phyloP scores from a whole-genome alignment of 805 yeast species.

The Nakazawaea pomicola region DNA sequence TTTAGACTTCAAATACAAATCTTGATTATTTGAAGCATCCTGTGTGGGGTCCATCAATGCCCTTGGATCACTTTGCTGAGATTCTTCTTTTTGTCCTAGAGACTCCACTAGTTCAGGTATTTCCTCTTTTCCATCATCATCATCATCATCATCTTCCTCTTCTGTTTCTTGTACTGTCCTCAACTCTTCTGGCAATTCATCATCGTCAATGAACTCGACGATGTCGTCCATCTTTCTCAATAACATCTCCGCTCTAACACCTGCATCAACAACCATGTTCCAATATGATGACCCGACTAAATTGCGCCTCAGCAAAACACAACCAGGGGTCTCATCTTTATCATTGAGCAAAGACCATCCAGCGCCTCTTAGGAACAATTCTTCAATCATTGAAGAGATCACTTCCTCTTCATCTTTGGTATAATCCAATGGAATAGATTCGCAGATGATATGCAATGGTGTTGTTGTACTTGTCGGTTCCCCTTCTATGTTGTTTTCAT shows the following conservation, averaged over 20 bases:
- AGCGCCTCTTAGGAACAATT: slow-evolving; percentile 78
- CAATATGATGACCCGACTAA: slow-evolving; percentile 34
- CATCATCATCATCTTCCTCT: too few species aligned
- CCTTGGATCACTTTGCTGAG: too few species aligned
- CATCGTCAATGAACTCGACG: slow-evolving; percentile 54
- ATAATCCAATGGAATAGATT: slow-evolving; percentile 39
- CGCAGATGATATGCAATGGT: slow-evolving; percentile 68
- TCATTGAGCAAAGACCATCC: slow-evolving; percentile 84
- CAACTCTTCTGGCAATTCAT: slow-evolving; percentile 18
- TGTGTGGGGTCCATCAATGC: slow-evolving; percentile 22
- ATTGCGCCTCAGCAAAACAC: slow-evolving; percentile 57
- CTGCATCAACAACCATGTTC: slow-evolving; percentile 66
- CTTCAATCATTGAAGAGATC: slow-evolving; percentile 52
- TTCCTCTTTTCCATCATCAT: slow-evolving; percentile 5
- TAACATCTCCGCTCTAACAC: slow-evolving; percentile 83
- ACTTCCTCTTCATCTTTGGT: slow-evolving; percentile 34
- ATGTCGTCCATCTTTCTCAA: slow-evolving; percentile 64
- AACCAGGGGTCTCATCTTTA: slow-evolving; percentile 78
- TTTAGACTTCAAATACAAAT: slow-evolving; percentile 58
- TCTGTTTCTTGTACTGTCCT: slow-evolving; percentile 14
- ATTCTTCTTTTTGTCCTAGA: too few species aligned
- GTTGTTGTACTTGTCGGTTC: slow-evolving; percentile 56
- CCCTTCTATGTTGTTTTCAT: slow-evolving; percentile 36
- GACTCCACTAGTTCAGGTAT: neutral
- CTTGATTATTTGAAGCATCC: slow-evolving; percentile 62